Base-by-base conservation (phyloP, 1,284 basidiomycete species). In the Phlebopus sp. region DNA sequence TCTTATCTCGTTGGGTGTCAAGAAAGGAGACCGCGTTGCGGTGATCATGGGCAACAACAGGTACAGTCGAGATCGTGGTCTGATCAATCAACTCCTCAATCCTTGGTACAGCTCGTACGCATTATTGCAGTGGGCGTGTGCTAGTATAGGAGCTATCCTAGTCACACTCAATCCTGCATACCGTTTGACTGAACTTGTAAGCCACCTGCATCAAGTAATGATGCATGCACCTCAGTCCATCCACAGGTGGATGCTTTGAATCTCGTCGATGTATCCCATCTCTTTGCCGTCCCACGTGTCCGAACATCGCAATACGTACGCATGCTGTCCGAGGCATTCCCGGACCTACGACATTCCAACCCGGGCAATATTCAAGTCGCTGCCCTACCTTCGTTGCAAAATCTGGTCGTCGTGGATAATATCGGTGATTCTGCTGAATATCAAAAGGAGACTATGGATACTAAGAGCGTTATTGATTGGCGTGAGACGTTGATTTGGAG, bases 101-200 rank as follows among this genome's bases (percentile, higher is more conserved):
- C n/a, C 4, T 23, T 32, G 18, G 15, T 21, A 36, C 52, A 91
- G 88, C 56, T 76, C 86, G 13, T 92, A 92, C 63, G 89, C 86
- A 1, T 75, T 80, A 66, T 66, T 92, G 29, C 90, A 92, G 59
- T 91, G 90, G 89, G 90, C 90, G 6, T 86, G 83, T 55, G 86
- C 89, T 21, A 79, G 79, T 46, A 76, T 91, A 40, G 90, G 90
- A 17, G 88, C 87, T 6, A 82, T 92, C 38, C 66, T 92, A 23
- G 87, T 89, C 10, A 91, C 89, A 3, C 72, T 92, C 38, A 92
- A 92, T 57, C 90, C 90, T 6, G 86, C 90, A 0, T 92, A 91
- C 61, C 78, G 82, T 23, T 62, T 82, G 2, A 72, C 78, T 35
- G 90, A 92, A 61, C 74, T 92, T 41, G 85, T 85, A 54, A 51